Evolutionary conservation across 1,284 basidiomycete species (phyloP), one percentile per base, ranked within the genome.

Genomic region (Trametes pubescens): DNA sequence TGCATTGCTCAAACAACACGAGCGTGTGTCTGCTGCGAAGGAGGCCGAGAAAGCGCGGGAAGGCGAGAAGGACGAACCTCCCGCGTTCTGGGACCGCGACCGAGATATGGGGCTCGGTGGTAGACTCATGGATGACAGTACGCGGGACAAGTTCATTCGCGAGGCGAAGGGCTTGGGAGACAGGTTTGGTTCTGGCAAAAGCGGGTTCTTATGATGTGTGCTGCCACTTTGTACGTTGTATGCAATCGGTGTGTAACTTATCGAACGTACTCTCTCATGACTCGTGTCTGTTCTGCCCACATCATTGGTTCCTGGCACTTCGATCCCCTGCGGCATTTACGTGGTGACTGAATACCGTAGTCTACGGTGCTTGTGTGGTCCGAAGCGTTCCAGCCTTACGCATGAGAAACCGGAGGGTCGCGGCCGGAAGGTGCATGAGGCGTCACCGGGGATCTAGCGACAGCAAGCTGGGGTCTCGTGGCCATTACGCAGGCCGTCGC

Each of bases 51-150:
- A 81, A 22, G 68, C 59, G 66, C 79, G 76, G 62, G 72, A 75
- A 29, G 82, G 83, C 13, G 76, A 80, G 7, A 78, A 87, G 14
- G 86, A 87, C 35, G 84, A 83, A 51, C 78, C 84, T 0, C 78
- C 85, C 0, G 89, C 74, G 0, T 93, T 96, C 47, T 98, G 95
- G 95, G 95, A 98, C 71, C 93, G 93, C 71, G 81, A 86, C 44
- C 82, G 93, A 24, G 94, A 96, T 77, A 96, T 98, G 94, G 86
- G 85, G 4, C 73, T 96, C 14, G 89, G 89, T 5, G 95, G 95
- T 6, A 80, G 92, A 56, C 79, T 96, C 43, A 90, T 98, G 90
- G 93, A 92, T 70, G 94, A 96, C 67, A 84, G 82, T 61, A 89
- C 92, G 74, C 83, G 95, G 61, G 81, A 84, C 59, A 88, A 88